These are phyloP conservation scores for Pseudogymnoascus sp. DNA, from an alignment of 2,329 filamentous ascomycete species.

Conservation along the genomic window DNA sequence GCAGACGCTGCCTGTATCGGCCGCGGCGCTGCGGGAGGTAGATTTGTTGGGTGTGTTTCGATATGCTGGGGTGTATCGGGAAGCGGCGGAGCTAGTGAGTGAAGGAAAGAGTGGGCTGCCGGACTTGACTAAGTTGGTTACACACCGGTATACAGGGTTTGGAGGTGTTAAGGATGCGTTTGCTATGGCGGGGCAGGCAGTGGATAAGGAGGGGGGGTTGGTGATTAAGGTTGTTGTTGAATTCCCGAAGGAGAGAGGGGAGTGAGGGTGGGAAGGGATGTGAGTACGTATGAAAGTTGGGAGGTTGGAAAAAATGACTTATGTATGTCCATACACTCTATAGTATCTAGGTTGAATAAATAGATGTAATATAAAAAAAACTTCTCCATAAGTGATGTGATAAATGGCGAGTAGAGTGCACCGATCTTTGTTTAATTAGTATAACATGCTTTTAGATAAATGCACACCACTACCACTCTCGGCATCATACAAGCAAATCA, in stretches of 20 bases:
- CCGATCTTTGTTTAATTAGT: background rate
- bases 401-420: background rate
- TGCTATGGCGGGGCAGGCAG: constrained; percentile 73
- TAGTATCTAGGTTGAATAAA: background rate
- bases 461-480: background rate
- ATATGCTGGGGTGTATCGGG: constrained; percentile 65
- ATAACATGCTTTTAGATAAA: background rate
- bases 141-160: constrained; percentile 32
- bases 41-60: constrained; percentile 82
- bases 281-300: background rate
- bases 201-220: constrained; percentile 74
- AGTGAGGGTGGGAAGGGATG: background rate
- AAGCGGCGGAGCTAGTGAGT: constrained; percentile 71
- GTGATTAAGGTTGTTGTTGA: constrained; percentile 63
- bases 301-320: background rate
- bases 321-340: background rate
- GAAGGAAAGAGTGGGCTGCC: background rate
- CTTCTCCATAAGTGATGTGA: background rate
- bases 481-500: background rate
- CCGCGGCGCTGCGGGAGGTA: constrained; percentile 81
- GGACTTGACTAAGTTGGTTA: background rate
- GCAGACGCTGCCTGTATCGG: constrained; percentile 86
- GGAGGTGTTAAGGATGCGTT: constrained; percentile 73
- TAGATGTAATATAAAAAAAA: background rate
- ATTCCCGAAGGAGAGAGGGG: constrained; percentile 53